Conservation (phyloP, 768 basidiomycete genomes). For the Phylloporus arenicola region DNA sequence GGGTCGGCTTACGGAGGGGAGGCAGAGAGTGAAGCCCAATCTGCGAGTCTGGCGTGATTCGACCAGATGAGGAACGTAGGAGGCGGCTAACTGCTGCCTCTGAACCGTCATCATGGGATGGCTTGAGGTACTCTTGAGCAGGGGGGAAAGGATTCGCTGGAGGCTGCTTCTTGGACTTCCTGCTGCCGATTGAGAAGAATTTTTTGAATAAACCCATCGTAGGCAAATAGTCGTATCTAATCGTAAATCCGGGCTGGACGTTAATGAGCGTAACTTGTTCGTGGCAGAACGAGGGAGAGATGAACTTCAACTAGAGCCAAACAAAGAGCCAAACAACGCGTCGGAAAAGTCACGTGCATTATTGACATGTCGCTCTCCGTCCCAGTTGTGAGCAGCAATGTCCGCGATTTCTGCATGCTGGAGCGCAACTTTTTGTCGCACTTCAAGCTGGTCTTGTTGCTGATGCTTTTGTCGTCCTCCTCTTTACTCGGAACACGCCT, state of each 20-base stretch:
- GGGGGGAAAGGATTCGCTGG: conserved; percentile 26
- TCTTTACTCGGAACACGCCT: conserved; percentile 58
- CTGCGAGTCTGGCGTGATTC: conserved; percentile 53
- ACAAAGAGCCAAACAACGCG: conserved; percentile 34
- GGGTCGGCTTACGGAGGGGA: conserved; percentile 58
- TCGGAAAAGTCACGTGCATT: conserved; percentile 14
- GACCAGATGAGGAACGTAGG: conserved; percentile 67
- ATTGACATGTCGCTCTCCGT: conserved; percentile 24
- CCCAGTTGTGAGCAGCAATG: conserved; percentile 51
- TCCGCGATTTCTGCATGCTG: conserved; percentile 76
- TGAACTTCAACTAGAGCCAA: conserved; percentile 38
- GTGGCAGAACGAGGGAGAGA: conserved; percentile 3
- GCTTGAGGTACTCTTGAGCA: conserved; percentile 11
- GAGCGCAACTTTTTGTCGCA: conserved; percentile 72
- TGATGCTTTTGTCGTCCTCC: conserved; percentile 60
- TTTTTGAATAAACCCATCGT: conserved; percentile 67
- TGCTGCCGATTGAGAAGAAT: conserved; percentile 63
- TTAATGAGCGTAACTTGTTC: conserved; percentile 20
- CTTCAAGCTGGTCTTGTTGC: conserved; percentile 57
- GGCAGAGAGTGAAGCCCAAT: conserved; percentile 54
- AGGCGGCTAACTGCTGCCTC: conserved; percentile 44
- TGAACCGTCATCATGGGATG: conserved; percentile 37
- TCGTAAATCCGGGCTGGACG: conserved; percentile 27
- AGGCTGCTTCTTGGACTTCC: conserved; percentile 48
- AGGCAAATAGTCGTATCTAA: conserved; percentile 18